Evolutionary conservation across 2,329 filamentous ascomycete species (phyloP), one percentile per base, ranked within the genome.

Genomic region (Byssothecium circinans): DNA sequence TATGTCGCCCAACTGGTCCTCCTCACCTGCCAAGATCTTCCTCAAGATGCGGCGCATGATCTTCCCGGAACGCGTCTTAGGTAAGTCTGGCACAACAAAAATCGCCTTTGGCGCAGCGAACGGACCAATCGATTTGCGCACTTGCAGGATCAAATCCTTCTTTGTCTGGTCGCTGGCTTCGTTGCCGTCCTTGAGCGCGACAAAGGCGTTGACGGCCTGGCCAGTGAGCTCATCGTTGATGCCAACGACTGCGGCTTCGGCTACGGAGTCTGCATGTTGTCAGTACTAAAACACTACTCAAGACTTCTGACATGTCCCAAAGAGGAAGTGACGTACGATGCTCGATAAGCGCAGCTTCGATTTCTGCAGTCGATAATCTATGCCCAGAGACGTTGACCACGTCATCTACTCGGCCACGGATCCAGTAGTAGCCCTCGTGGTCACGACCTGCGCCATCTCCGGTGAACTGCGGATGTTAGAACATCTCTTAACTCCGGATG

Each of bases 391-490:
- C 94, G 74, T 99, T 99, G 72, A 99, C 92, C 35, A 99, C 94
- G 65, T 99, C 94, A 69, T 99, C 94, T 43, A 99, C 94, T 73
- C 94, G 91, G 57, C 94, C 94, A 54, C 94, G 89, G 71, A 99
- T 99, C 94, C 94, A 99, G 84, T 97, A 99, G 80, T 96, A 99
- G 47, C 94, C 94, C 65, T 99, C 94, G 74, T 96, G 88, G 71
- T 99, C 94, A 68, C 94, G 89, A 50, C 89, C 94, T 46, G 94
- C 94, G 68, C 94, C 94, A 69, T 99, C 94, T 49, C 89, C 89
- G 14, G 89, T 94, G 77, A 94, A 95, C 86, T 89, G 58, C 25
- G 10, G 4, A 25, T 8, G 29, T 69, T 52, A 69, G 61, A 45
- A 48, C 15, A 25, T 35, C 20, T 37, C 15, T 40, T 18, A n/a